Evolutionary conservation across 495 filamentous ascomycete genomes (phyloP).

Genomic region (Aspergillus cavernicola): DNA sequence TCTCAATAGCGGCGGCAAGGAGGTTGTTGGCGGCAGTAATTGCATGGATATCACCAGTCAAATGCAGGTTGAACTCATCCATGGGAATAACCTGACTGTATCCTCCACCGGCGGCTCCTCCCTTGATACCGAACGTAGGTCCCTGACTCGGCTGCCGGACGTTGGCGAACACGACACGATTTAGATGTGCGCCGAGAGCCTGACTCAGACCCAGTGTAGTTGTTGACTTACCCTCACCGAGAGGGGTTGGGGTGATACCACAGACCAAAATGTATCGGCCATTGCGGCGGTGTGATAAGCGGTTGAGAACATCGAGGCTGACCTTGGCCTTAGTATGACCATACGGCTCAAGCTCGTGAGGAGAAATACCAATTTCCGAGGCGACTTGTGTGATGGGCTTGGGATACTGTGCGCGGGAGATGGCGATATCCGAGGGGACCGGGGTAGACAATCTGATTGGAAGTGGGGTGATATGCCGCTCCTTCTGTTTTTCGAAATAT

Average conservation of each 20-base stretch:
- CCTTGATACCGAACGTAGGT: conserved; percentile 98
- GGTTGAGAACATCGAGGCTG: conserved; percentile 72
- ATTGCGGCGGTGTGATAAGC: conserved; percentile 80
- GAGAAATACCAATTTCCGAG: conserved; percentile 79
- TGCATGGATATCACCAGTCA: conserved; percentile 97
- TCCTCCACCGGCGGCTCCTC: conserved; percentile 92
- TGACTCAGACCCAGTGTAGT: conserved; percentile 96
- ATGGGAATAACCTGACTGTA: conserved; percentile 99
- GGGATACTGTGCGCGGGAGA: conserved; percentile 83
- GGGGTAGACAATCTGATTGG: conserved; percentile 70
- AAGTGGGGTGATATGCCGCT: conserved; percentile 70
- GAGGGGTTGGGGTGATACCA: conserved; percentile 95
- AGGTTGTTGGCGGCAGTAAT: conserved; percentile 97
- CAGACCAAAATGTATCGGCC: conserved; percentile 89
- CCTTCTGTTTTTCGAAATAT: conserved; percentile 78
- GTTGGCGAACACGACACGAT: conserved; percentile 87
- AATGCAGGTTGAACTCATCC: conserved; percentile 98
- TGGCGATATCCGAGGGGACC: conserved; percentile 89
- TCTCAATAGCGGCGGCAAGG: conserved; percentile 96
- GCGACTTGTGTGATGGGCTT: conserved; percentile 84
- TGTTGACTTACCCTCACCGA: conserved; percentile 97
- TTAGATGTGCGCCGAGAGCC: conserved; percentile 86
- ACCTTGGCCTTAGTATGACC: conserved; percentile 95
- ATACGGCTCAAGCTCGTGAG: conserved; percentile 87
- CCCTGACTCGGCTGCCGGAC: conserved; percentile 96